Evolutionary conservation across 768 basidiomycete genomes (phyloP).

Genomic region (Agaricus subrufescens): DNA sequence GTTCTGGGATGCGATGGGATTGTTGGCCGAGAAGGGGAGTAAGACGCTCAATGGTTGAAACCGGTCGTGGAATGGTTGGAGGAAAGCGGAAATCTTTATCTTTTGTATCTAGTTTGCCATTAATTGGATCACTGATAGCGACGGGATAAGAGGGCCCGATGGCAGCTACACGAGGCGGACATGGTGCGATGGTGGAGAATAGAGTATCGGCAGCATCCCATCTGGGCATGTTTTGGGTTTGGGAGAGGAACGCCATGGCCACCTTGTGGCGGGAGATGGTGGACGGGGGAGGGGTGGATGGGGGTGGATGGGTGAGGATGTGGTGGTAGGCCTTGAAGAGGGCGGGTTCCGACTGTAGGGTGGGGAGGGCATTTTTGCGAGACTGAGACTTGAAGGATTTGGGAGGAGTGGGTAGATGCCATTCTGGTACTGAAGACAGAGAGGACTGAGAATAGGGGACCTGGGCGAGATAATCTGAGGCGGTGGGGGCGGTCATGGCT

Average conservation of each 20-base stretch:
- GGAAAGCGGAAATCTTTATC: constrained; percentile 55
- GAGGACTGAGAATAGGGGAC: constrained; percentile 74
- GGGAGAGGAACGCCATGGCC: constrained; percentile 63
- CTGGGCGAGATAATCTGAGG: constrained; percentile 67
- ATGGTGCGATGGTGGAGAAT: constrained; percentile 54
- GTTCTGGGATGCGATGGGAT: constrained; percentile 57
- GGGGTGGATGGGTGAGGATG: constrained; percentile 66
- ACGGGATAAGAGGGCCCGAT: constrained; percentile 66
- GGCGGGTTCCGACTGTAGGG: constrained; percentile 58
- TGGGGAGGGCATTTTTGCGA: constrained; percentile 27
- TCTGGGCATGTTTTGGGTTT: constrained; percentile 50
- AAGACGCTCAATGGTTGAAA: constrained; percentile 44
- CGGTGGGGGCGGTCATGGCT: constrained; percentile 42
- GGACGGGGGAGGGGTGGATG: constrained; percentile 38
- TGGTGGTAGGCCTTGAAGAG: constrained; percentile 72
- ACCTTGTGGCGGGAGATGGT: constrained; percentile 70
- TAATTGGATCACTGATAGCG: constrained; percentile 29
- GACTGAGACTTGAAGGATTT: constrained; percentile 13
- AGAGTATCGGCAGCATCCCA: constrained; percentile 71
- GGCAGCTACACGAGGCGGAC: constrained; percentile 55
- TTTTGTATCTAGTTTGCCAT: constrained; percentile 25
- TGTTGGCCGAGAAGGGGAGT: constrained; percentile 64
- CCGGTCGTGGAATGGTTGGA: constrained; percentile 37
- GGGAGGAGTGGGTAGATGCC: constrained; percentile 58
- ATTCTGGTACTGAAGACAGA: constrained; percentile 57